Evolutionary conservation across 192 early-diverging fungal genomes (phyloP).

Genomic region (Coemansia sp.): DNA sequence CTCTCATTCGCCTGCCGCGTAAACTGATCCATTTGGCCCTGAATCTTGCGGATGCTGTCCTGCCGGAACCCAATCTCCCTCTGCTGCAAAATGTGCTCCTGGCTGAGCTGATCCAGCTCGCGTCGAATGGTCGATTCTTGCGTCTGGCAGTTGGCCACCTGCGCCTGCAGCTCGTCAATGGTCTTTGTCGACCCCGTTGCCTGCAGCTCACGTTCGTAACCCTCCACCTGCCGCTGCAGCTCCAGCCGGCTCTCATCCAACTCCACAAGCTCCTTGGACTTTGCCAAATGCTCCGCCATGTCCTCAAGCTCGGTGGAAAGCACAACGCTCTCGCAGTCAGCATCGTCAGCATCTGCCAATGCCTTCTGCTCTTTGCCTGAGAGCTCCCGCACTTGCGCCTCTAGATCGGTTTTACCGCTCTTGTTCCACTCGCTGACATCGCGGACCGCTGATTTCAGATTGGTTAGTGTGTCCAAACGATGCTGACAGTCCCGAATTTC

Average conservation of each 20-base stretch:
- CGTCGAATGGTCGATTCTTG: constrained; percentile 50
- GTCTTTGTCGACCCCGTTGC: constrained; percentile 64
- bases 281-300: constrained; percentile 13
- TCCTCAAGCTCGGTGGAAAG: constrained; percentile 20
- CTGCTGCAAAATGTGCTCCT: constrained; percentile 58
- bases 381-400: constrained; percentile 54
- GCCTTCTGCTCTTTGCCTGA: constrained; percentile 41
- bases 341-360: constrained; percentile 10
- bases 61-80: constrained; percentile 54
- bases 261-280: constrained; percentile 27
- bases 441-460: constrained; percentile 28
- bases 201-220: constrained; percentile 55
- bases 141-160: constrained; percentile 51
- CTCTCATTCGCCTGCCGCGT: constrained; percentile 35
- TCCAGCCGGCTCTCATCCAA: constrained; percentile 41
- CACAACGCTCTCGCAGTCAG: constrained; percentile 18
- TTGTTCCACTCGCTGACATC: constrained; percentile 46
- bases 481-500: constrained; percentile 28
- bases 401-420: constrained; percentile 20
- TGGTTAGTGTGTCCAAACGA: constrained; percentile 23
- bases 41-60: constrained; percentile 29
- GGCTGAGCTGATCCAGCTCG: constrained; percentile 56
- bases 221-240: constrained; percentile 53
- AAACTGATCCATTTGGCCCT: constrained; percentile 26
- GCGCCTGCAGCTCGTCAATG: constrained; percentile 64